Evolutionary conservation across 306 rosid genomes (phyloP).

Genomic region (Notholithocarpus densiflorus): DNA sequence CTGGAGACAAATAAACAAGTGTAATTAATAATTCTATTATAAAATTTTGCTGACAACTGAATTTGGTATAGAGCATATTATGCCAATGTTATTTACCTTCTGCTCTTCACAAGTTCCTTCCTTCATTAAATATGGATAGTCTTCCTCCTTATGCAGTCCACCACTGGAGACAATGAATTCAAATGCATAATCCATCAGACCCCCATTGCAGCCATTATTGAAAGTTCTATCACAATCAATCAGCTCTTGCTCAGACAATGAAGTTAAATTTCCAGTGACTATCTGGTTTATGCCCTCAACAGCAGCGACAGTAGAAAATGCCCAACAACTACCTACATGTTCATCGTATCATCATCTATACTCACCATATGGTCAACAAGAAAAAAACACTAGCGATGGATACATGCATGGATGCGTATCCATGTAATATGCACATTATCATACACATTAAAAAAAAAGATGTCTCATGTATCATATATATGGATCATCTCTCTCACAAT

Average conservation of each 20-base stretch:
- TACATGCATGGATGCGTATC: too few species aligned
- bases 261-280: conserved; percentile 55
- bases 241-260: conserved; percentile 68
- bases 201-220: conserved; percentile 78
- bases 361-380: not conserved
- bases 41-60: not conserved
- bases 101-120: conserved; percentile 79
- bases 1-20: conserved; percentile 28
- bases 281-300: conserved; percentile 72
- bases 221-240: conserved; percentile 64
- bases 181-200: conserved; percentile 77
- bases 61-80: not conserved
- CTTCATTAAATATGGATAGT: conserved; percentile 80
- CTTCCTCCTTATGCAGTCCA: conserved; percentile 68
- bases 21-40: not conserved
- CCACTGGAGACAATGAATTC: conserved; percentile 47
- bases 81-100: conserved; percentile 40
- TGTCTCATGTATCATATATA: too few species aligned
- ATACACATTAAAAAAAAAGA: too few species aligned
- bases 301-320: conserved; percentile 66
- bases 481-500: too few species aligned
- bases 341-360: not conserved
- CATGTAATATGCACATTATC: too few species aligned
- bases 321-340: conserved; percentile 74
- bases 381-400: too few species aligned